Evolutionary conservation across 176 grass and related monocot genomes (phyloP).

Genomic region (Alloteropsis semialata): DNA sequence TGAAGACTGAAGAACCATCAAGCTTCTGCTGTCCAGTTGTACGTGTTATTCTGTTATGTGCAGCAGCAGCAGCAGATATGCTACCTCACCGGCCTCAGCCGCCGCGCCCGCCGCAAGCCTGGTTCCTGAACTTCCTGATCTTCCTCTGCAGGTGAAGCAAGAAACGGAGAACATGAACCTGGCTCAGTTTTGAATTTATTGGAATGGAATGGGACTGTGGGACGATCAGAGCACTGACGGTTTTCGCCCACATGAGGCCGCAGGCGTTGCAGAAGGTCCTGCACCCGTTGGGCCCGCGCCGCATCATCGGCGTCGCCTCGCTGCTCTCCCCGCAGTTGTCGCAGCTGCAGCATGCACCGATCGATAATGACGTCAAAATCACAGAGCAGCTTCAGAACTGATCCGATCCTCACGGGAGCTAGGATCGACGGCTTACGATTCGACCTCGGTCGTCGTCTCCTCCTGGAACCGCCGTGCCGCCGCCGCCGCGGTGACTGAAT

Average conservation of each 20-base stretch:
- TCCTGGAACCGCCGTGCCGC: background rate
- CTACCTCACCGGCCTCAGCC: background rate
- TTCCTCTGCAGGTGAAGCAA: constrained; percentile 16
- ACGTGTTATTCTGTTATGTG: too few relatives aligned
- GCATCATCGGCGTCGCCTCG: constrained; percentile 47
- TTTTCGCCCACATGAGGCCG: constrained; percentile 41
- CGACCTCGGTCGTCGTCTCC: background rate
- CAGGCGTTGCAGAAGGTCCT: constrained; percentile 52
- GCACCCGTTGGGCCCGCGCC: constrained; percentile 39
- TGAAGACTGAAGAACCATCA: background rate
- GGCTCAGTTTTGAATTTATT: too few relatives aligned
- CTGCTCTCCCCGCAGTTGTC: constrained; percentile 35
- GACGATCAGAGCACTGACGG: background rate
- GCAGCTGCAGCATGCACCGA: constrained; percentile 17
- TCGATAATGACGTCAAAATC: background rate
- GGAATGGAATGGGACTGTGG: too few relatives aligned
- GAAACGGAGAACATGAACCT: too few relatives aligned
- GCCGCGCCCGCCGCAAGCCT: background rate
- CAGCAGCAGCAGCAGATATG: too few relatives aligned
- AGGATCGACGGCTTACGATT: constrained; percentile 14
- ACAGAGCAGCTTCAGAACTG: background rate
- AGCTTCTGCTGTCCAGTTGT: too few relatives aligned
- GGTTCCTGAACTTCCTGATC: background rate
- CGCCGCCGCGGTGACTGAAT: background rate
- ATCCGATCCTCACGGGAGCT: background rate